These are phyloP conservation scores for Glomus cerebriforme DNA, from an alignment of 192 early-diverging fungal species.

Conservation along the genomic window DNA sequence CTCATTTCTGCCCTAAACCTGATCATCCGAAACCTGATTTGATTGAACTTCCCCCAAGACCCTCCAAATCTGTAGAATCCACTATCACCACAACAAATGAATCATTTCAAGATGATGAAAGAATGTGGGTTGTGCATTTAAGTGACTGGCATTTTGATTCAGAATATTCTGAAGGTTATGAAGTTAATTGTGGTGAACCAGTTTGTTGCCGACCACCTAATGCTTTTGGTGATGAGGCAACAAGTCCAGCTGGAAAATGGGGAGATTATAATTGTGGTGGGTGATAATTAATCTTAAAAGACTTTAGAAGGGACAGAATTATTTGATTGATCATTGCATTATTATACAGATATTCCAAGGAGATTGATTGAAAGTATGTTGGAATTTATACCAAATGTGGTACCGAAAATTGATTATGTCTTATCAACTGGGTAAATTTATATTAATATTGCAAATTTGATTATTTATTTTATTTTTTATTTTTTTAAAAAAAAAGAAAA, in stretches of 20 bases:
- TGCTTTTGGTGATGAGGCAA: conserved; percentile 5
- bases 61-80: not conserved
- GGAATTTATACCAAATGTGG: conserved; percentile 25
- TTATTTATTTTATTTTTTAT: not conserved
- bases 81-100: not conserved
- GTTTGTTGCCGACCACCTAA: conserved; percentile 28
- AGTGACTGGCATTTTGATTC: conserved; percentile 32
- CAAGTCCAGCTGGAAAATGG: conserved; percentile 26
- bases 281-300: not conserved
- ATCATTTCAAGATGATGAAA: not conserved
- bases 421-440: conserved; percentile 24
- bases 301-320: not conserved
- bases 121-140: conserved; percentile 25
- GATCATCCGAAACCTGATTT: not conserved
- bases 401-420: conserved; percentile 19
- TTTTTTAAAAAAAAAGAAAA: too few species aligned
- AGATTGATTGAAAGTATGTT: conserved; percentile 21
- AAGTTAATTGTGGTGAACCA: conserved; percentile 30
- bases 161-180: conserved; percentile 31
- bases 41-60: not conserved
- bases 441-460: not conserved
- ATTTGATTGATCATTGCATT: not conserved
- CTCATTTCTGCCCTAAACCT: conserved; percentile 7
- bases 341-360: not conserved
- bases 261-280: conserved; percentile 27